Evolutionary conservation across 768 basidiomycete species (phyloP).

Genomic region (Paxillus involutus): DNA sequence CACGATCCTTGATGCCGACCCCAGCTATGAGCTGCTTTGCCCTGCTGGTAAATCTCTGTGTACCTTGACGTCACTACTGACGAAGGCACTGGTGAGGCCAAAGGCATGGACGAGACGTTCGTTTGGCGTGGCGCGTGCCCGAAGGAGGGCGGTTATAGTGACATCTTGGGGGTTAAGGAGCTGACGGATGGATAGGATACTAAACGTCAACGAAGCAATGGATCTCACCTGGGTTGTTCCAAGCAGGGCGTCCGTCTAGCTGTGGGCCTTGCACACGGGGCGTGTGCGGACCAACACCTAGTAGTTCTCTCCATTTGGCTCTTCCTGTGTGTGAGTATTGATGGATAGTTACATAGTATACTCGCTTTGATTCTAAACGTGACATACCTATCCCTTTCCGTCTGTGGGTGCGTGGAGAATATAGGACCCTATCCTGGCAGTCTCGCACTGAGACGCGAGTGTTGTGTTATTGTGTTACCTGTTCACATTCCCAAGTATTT

Average conservation of each 20-base stretch:
- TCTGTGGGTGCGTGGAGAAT: slow-evolving; percentile 5
- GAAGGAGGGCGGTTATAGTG: slow-evolving; percentile 14
- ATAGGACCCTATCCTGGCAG: neutral
- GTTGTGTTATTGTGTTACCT: too few relatives aligned
- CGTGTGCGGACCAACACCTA: neutral
- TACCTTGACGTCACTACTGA: slow-evolving; percentile 33
- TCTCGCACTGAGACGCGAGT: neutral
- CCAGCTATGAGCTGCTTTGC: slow-evolving; percentile 23
- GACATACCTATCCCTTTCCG: too few relatives aligned
- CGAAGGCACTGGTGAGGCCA: slow-evolving; percentile 50
- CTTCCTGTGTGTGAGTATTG: slow-evolving; percentile 10
- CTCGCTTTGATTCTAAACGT: too few relatives aligned
- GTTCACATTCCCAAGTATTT: too few relatives aligned
- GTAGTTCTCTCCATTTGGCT: slow-evolving; percentile 2
- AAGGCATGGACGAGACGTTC: slow-evolving; percentile 27
- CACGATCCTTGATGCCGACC: neutral
- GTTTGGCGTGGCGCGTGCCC: slow-evolving; percentile 20
- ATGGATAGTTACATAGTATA: neutral
- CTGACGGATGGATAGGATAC: neutral
- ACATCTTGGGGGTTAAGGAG: slow-evolving; percentile 17
- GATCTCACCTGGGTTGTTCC: too few relatives aligned
- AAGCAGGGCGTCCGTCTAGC: too few relatives aligned
- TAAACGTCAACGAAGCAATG: too few relatives aligned
- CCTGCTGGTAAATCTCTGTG: slow-evolving; percentile 26
- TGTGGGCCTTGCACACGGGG: neutral